These are phyloP conservation scores for Fusarium hostae DNA, from an alignment of 2,329 filamentous ascomycete genomes.

Conservation along the genomic window DNA sequence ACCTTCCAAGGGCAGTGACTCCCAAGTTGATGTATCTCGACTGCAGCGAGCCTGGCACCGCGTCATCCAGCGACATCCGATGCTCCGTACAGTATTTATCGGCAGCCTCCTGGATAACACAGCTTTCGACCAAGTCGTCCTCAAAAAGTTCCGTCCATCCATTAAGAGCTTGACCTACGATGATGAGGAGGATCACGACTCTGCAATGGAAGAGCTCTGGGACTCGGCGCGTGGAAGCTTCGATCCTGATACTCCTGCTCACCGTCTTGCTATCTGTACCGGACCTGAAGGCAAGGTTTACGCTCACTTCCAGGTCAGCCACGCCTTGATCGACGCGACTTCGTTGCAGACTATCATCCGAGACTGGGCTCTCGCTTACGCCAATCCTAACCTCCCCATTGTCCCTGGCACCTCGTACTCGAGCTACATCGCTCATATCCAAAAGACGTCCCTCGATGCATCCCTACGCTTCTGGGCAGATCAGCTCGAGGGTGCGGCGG, in stretches of 20 bases:
- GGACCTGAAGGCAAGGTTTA: background rate
- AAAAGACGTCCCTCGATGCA: constrained; percentile 1
- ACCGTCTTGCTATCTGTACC: background rate
- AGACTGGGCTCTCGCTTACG: background rate
- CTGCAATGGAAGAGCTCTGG: background rate
- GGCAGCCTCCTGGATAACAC: background rate
- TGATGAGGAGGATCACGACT: background rate
- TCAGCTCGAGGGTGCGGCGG: background rate
- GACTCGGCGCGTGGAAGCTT: background rate
- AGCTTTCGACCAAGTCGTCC: constrained; percentile 12
- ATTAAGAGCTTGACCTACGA: background rate
- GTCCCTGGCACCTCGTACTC: background rate
- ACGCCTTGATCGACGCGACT: constrained; percentile 9
- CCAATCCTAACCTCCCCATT: background rate
- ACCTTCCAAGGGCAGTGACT: background rate
- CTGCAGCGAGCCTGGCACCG: constrained; percentile 2
- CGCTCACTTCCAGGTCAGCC: constrained; percentile 11
- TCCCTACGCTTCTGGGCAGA: background rate
- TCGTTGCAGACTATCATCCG: constrained; percentile 3
- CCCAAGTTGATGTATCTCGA: background rate
- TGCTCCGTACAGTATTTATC: constrained; percentile 26
- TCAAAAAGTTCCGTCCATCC: background rate
- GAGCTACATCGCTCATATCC: background rate
- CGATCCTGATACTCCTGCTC: background rate
- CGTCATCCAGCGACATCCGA: constrained; percentile 4